Percentiles rank a stretch among this genome's conserved stretches.
These are phyloP conservation scores for Lodderomyces orthopsilosis DNA, from an alignment of 1,139 yeast genomes.

Conservation along the genomic window DNA sequence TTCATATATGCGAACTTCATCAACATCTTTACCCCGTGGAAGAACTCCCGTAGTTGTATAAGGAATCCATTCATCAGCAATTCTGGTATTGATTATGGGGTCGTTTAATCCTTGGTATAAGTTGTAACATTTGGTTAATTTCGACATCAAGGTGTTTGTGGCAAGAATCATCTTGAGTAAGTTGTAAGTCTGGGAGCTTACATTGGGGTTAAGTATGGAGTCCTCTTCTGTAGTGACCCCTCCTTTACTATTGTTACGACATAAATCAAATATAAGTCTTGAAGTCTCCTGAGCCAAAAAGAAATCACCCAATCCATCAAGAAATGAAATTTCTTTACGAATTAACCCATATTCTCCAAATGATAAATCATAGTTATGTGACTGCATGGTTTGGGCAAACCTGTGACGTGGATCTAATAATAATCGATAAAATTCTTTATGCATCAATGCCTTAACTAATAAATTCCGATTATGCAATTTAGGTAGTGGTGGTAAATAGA, in stretches of 20 bases:
- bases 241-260: conserved; percentile 6
- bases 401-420: conserved; percentile 29
- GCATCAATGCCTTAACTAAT: conserved; percentile 38
- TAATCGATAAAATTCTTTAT: conserved; percentile 39
- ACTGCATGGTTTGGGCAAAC: conserved; percentile 24
- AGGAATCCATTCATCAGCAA: conserved; percentile 25
- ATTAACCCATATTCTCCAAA: conserved; percentile 23
- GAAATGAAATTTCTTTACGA: conserved; percentile 39
- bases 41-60: conserved; percentile 19
- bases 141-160: conserved; percentile 40
- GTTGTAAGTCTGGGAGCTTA: conserved; percentile 24
- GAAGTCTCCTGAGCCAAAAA: conserved; percentile 41
- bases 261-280: conserved; percentile 31
- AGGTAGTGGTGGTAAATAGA: conserved; percentile 38
- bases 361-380: conserved; percentile 17
- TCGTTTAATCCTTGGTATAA: conserved; percentile 38
- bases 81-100: conserved; percentile 19
- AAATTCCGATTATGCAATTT: conserved; percentile 28
- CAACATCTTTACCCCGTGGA: conserved; percentile 16
- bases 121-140: conserved; percentile 37
- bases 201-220: conserved; percentile 4
- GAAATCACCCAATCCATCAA: conserved; percentile 47
- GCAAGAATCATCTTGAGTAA: conserved; percentile 35
- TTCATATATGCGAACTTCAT: conserved; percentile 31
- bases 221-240: conserved; percentile 1